phyloP scores from a whole-genome alignment of 2,329 filamentous ascomycete genomes.

The Alternaria sp. region DNA sequence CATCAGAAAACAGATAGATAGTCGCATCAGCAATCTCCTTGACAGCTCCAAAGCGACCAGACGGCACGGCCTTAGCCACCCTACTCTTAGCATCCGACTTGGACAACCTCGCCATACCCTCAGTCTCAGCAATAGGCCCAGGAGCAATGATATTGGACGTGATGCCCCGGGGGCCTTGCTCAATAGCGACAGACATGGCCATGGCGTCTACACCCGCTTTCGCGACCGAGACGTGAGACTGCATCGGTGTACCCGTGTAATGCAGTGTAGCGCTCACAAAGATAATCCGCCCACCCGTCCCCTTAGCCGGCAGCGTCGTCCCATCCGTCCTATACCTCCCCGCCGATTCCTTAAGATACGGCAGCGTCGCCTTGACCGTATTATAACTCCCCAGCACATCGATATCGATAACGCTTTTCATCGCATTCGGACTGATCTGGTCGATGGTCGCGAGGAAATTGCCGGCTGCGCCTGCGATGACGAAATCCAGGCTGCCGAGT shows the following conservation, averaged over 20 bases:
- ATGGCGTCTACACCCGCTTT: slow-evolving; percentile 92
- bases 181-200: slow-evolving; percentile 78
- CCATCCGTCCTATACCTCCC: slow-evolving; percentile 66
- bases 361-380: slow-evolving; percentile 89
- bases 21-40: slow-evolving; percentile 94
- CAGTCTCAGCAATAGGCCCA: slow-evolving; percentile 84
- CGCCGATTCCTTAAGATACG: slow-evolving; percentile 79
- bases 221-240: slow-evolving; percentile 88
- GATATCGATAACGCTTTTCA: slow-evolving; percentile 96
- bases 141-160: slow-evolving; percentile 90
- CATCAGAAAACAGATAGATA: slow-evolving; percentile 84
- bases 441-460: slow-evolving; percentile 92
- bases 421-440: slow-evolving; percentile 83
- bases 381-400: slow-evolving; percentile 94
- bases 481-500: slow-evolving; percentile 87
- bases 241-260: slow-evolving; percentile 83
- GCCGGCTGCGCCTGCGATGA: slow-evolving; percentile 92
- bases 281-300: slow-evolving; percentile 81
- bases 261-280: slow-evolving; percentile 92
- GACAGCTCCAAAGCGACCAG: slow-evolving; percentile 77
- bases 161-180: slow-evolving; percentile 86
- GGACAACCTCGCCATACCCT: slow-evolving; percentile 60
- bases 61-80: slow-evolving; percentile 61
- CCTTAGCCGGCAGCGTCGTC: slow-evolving; percentile 53
- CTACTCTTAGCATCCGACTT: slow-evolving; percentile 40